phyloP scores from a whole-genome alignment of 225 moss, liverwort and hornwort genomes.

The Takakia lepidozioides region DNA sequence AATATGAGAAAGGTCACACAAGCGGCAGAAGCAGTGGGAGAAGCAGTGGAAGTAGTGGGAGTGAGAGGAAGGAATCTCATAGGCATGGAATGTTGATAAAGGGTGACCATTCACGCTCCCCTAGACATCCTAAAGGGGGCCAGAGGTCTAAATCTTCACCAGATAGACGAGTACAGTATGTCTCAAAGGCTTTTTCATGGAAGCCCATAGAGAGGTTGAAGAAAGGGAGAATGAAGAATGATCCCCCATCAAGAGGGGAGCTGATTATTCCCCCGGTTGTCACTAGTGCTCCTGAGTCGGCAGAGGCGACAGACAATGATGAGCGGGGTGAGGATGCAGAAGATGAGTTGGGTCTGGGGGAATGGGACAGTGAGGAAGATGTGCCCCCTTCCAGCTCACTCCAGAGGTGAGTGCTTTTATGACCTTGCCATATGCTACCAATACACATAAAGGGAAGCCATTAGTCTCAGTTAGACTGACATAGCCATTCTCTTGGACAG shows the following conservation, averaged over 20 bases:
- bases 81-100: conserved; percentile 9
- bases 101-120: conserved; percentile 10
- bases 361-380: conserved; percentile 87
- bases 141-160: conserved; percentile 21
- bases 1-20: conserved; percentile 1
- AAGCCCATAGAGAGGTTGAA: conserved; percentile 21
- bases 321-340: conserved; percentile 23
- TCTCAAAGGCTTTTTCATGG: conserved; percentile 33
- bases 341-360: conserved; percentile 65
- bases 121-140: conserved; percentile 13
- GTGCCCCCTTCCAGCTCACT: conserved; percentile 7
- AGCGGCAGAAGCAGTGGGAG: conserved; percentile 10
- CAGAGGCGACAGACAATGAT: conserved; percentile 2
- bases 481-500: too few species aligned
- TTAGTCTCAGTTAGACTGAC: too few species aligned
- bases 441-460: too few species aligned
- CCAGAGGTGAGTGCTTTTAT: conserved; percentile 11
- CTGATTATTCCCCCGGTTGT: conserved; percentile 2
- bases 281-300: conserved; percentile 10
- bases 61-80: conserved; percentile 11
- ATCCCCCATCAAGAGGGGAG: conserved; percentile 17
- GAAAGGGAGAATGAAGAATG: conserved; percentile 1
- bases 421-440: too few species aligned
- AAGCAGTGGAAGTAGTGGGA: conserved; percentile 18
- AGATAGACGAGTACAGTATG: conserved; percentile 14